Base-by-base conservation (phyloP, 75 land plant genomes). In the Picea glauca region DNA sequence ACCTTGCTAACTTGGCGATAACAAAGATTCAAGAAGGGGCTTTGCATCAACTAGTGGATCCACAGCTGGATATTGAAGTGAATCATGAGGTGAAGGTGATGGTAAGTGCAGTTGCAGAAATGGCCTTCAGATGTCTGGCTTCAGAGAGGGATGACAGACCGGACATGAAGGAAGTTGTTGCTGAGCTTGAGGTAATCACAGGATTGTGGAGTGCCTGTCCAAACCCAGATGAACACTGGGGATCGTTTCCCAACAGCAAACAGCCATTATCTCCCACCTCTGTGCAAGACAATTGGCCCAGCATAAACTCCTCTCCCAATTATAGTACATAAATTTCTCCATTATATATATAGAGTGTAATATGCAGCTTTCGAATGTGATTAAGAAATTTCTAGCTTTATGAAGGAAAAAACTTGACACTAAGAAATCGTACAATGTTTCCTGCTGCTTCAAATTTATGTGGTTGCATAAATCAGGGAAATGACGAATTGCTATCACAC, bases 191-290 rank as follows among this genome's bases (percentile, higher is more conserved):
- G 74, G 26, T 20, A 40, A 70, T 70, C 74, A n/a, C 5, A 8
- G 3, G 20, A 20, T 7, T 35, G 50, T n/a, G 40, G 2, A 70
- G 23, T 2, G 26, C 1, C n/a, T 13, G 23, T 50, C 56, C 11
- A 46, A 46, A 46, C 7, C 8, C 54, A 50, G 56, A 11, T 18
- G 50, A 18, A 70, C 13, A 43, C 50, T 21, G 43, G 43, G 50
- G 35, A 20, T 70, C 74, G 20, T 40, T 40, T 1, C 40, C 4
- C 56, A 70, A 43, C 5, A 70, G 23, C 50, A 70, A n/a, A 21
- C 79, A 79, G 57, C 83, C 83, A 9, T 32, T 63, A 26, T 90
- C 92, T 18, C 90, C 92, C 14, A 82, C 75, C 74, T 77, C 88
- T 40, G 90, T 86, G 33, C 76, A 76, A 12, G 79, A 79, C 13